Evolutionary conservation across 495 filamentous ascomycete genomes (phyloP).

Genomic region (Astrothelium subdiscretum): DNA sequence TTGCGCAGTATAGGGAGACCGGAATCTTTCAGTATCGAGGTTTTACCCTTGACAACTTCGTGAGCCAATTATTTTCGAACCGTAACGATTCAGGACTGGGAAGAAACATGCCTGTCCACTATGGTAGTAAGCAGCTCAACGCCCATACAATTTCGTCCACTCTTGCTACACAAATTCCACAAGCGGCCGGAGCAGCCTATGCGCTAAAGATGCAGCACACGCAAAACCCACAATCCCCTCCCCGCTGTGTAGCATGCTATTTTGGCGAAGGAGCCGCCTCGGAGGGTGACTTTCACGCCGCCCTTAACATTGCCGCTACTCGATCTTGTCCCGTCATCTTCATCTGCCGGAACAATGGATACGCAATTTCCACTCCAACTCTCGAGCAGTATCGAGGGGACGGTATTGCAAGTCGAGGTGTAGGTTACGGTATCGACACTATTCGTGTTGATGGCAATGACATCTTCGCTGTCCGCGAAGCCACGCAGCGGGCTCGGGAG

Average conservation of each 20-base stretch:
- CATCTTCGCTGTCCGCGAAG: slow-evolving; percentile 85
- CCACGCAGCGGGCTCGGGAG: slow-evolving; percentile 62
- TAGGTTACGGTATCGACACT: slow-evolving; percentile 95
- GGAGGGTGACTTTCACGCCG: slow-evolving; percentile 96
- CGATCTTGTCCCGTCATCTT: slow-evolving; percentile 85
- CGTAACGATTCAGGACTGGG: slow-evolving; percentile 67
- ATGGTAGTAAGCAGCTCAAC: slow-evolving; percentile 70
- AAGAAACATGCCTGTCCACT: slow-evolving; percentile 97
- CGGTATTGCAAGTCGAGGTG: slow-evolving; percentile 87
- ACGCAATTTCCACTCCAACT: slow-evolving; percentile 88
- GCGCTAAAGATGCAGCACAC: slow-evolving; percentile 77
- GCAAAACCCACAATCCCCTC: slow-evolving; percentile 52
- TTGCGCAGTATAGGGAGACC: slow-evolving; percentile 89
- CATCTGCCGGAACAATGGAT: slow-evolving; percentile 96
- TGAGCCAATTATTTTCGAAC: slow-evolving; percentile 93
- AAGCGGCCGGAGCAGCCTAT: slow-evolving; percentile 88
- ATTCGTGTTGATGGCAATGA: slow-evolving; percentile 96
- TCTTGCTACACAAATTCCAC: slow-evolving; percentile 89
- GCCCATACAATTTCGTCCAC: slow-evolving; percentile 91
- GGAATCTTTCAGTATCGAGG: slow-evolving; percentile 85
- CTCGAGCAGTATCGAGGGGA: slow-evolving; percentile 95
- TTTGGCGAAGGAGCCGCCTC: slow-evolving; percentile 97
- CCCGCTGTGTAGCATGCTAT: slow-evolving; percentile 70
- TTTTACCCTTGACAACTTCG: slow-evolving; percentile 76
- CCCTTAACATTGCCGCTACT: slow-evolving; percentile 91